Evolutionary conservation across 768 basidiomycete genomes (phyloP), one percentile per base, ranked within the genome.

Genomic region (Lepiota venenata): DNA sequence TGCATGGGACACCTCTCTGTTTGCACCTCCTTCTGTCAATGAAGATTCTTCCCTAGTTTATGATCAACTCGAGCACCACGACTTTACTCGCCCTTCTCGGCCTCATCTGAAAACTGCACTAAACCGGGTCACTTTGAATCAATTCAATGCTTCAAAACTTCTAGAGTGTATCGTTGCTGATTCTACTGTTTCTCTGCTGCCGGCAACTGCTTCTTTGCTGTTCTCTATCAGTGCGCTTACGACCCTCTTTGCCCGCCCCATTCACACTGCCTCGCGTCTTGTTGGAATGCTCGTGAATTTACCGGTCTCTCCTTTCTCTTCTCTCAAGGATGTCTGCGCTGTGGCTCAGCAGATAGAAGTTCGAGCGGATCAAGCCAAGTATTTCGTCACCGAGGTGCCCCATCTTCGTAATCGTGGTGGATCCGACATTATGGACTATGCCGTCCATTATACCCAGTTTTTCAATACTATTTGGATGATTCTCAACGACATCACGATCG

Each of bases 401-500:
- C 64, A 70, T 1, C 70, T 79, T 52, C 59, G 35, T 66, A 72
- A 38, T 65, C 69, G 51, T 70, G 69, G 67, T 27, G 67, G 71
- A 44, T 53, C 65, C 15, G 63, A 72, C 15, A 73, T 76, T 2
- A 64, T 71, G 12, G 60, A 68, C 2, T 79, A 75, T 58, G 80
- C 84, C 37, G 74, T 74, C 3, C 74, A 78, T 47, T 93, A 93
- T 61, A 89, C 90, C 55, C 81, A 79, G 88, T 94, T 96, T 66
- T 95, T 91, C 74, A 97, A 95, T 63, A 85, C 82, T 27, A 76
- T 96, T 2, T 98, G 96, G 96, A 74, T 96, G 1, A 80, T 94
- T 25, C 66, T 93, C 60, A 98, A 98, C 68, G 96, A 98, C 64
- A 66, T 94, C 22, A 93, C 93, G 22, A 76, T 97, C 25, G 96